Evolutionary conservation across 306 rosid species (phyloP).

Genomic region (Sophora flavescens): DNA sequence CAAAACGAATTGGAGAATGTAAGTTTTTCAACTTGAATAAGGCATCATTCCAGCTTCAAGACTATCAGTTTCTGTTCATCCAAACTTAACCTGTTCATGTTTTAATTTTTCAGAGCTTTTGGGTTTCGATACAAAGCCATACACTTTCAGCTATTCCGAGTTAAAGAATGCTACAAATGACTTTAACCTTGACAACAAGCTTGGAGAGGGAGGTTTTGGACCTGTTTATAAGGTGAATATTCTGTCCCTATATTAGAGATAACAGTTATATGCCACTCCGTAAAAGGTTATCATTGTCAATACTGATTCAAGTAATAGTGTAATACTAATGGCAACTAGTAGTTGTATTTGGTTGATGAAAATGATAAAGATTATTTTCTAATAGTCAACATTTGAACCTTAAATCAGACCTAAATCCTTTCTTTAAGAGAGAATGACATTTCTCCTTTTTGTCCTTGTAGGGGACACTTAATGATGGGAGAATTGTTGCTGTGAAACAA

Average conservation of each 20-base stretch:
- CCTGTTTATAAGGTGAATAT: conserved; percentile 74
- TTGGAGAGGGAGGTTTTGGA: conserved; percentile 94
- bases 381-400: not conserved
- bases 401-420: not conserved
- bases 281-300: conserved; percentile 9
- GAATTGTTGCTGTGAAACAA: conserved; percentile 83
- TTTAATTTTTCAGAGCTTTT: conserved; percentile 64
- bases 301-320: not conserved
- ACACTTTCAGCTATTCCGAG: conserved; percentile 73
- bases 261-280: not conserved
- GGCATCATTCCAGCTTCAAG: not conserved
- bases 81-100: conserved; percentile 28
- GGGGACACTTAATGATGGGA: conserved; percentile 84
- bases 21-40: not conserved
- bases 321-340: not conserved
- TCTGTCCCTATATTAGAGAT: not conserved
- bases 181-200: conserved; percentile 65
- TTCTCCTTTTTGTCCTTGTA: conserved; percentile 38
- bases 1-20: not conserved
- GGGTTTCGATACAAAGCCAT: conserved; percentile 72
- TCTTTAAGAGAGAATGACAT: not conserved
- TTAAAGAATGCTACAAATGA: conserved; percentile 73
- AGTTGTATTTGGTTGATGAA: conserved; percentile 1
- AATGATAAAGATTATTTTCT: not conserved
- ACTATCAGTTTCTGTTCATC: too few species aligned